Evolutionary conservation across 2,329 filamentous ascomycete genomes (phyloP), one percentile per base, ranked within the genome.

Genomic region (Reticulascus tulasneorum): DNA sequence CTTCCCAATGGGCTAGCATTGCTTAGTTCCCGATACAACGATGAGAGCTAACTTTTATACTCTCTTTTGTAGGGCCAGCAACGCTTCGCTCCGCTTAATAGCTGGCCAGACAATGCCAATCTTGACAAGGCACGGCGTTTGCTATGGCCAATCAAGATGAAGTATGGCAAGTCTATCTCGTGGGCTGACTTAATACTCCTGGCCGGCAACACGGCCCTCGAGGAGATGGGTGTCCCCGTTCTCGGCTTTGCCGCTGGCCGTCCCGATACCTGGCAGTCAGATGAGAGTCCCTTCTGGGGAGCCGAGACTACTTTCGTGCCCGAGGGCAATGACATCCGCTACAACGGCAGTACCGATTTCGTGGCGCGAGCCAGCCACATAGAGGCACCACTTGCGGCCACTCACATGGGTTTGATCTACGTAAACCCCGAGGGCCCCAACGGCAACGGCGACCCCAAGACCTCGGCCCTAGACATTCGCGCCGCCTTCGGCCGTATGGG

Each of bases 131-230:
- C 84, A 21, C 84, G 84, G 38, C 83, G 84, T 46, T 75, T 89
- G 37, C 67, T 89, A 26, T 45, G 38, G 43, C 84, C 84, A 38
- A 79, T 89, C 66, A 89, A 89, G 76, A 83, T 86, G 51, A 89
- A 89, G 73, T 89, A 89, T 48, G 84, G 84, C 58, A 79, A 78
- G 71, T 86, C 85, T 69, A 84, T 89, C 61, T 88, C 84, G 0
- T 89, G 84, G 84, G 80, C 84, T 17, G 84, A 89, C 55, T 63
- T 89, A 40, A 59, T 83, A 31, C 69, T 87, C 38, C 73, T 89
- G 35, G 75, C 82, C 19, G 84, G 84, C 47, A 88, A 88, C 56
- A 83, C 88, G 12, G 83, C 84, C 29, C 72, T 89, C 46, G 84
- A 89, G 64, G 77, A 75, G 44, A 87, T 86, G 81, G 84, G 81